phyloP scores from a whole-genome alignment of 192 early-diverging fungal genomes.

The Haplosporangium gracile region DNA sequence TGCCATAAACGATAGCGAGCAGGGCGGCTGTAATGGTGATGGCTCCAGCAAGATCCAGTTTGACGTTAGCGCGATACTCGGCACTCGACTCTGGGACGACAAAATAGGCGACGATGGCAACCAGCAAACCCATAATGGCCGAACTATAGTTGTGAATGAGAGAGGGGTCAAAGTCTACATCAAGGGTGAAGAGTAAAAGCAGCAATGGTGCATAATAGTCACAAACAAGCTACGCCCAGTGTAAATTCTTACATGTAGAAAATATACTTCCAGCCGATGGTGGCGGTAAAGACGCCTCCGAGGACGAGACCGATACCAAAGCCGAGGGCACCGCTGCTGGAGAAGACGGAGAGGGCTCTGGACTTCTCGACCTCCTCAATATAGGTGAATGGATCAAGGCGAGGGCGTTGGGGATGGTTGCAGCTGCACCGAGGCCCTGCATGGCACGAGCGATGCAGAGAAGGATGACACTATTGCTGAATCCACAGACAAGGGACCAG shows the following conservation, averaged over 20 bases:
- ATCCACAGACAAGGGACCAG: conserved; percentile 57
- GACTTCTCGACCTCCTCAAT: conserved; percentile 50
- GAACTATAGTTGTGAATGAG: conserved; percentile 18
- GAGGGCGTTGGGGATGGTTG: conserved; percentile 56
- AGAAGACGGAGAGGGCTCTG: conserved; percentile 42
- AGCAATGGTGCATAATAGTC: not conserved
- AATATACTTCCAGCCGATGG: conserved; percentile 59
- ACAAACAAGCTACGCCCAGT: not conserved
- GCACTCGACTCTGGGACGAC: conserved; percentile 47
- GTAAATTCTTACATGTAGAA: conserved; percentile 52
- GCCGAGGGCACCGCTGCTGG: conserved; percentile 51
- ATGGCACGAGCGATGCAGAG: conserved; percentile 50
- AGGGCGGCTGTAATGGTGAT: conserved; percentile 49
- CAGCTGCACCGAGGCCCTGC: conserved; percentile 55
- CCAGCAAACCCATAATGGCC: conserved; percentile 49
- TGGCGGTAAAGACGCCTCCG: conserved; percentile 55
- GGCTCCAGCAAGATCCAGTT: conserved; percentile 50
- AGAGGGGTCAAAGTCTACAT: not conserved
- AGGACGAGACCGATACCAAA: conserved; percentile 54
- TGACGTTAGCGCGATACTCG: conserved; percentile 38
- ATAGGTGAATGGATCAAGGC: conserved; percentile 55
- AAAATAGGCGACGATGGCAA: conserved; percentile 51
- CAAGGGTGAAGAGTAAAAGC: not conserved
- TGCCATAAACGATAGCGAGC: conserved; percentile 47
- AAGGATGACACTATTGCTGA: conserved; percentile 35